Base-by-base conservation (phyloP, 257 asterid species). In the Scutellaria baicalensis region DNA sequence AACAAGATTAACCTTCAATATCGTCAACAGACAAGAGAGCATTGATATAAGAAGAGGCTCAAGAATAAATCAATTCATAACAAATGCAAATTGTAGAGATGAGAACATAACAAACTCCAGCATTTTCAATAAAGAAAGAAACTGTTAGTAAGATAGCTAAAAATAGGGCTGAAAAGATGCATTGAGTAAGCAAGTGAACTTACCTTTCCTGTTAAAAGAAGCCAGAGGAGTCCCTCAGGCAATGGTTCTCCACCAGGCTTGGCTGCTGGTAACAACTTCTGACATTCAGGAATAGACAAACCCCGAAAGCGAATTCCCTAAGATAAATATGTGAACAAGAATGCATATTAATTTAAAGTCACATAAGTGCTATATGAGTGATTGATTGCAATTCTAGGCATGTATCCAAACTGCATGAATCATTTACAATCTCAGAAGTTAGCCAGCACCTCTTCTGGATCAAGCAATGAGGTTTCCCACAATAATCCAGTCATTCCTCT, bases 181-280 rank as follows among this genome's bases (percentile, higher is more conserved):
- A 58, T 13, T 5, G 33, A 60, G 47, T 44, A 33, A 38, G 43
- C 57, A 6, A 52, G 74, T n/a, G 54, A 69, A 85, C 68, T 27
- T 60, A 91, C 99, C 79, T 91, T 94, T 81, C 99, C 99, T 2
- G 97, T 94, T 77, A 94, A 83, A 71, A 94, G 96, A 63, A 94
- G 97, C 99, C 99, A 94, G 57, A 94, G 93, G 36, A 94, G 99
- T 78, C 99, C 99, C 81, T 94, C 99, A 20, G 99, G 99, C 71
- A 94, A 69, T 50, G 99, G 99, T 77, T 94, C 99, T 75, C 99
- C 97, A 56, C 93, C 97, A 64, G 91, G 82, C 83, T 86, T 86
- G 72, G 95, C 93, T 23, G 89, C 88, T 27, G 99, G 99, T 70
- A 94, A 83, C 81, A 89, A 52, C 72, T 89, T 89, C 79, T 94